These are phyloP conservation scores for Pedinophyceae sp. DNA, from an alignment of 139 green algal species.

Conservation along the genomic window DNA sequence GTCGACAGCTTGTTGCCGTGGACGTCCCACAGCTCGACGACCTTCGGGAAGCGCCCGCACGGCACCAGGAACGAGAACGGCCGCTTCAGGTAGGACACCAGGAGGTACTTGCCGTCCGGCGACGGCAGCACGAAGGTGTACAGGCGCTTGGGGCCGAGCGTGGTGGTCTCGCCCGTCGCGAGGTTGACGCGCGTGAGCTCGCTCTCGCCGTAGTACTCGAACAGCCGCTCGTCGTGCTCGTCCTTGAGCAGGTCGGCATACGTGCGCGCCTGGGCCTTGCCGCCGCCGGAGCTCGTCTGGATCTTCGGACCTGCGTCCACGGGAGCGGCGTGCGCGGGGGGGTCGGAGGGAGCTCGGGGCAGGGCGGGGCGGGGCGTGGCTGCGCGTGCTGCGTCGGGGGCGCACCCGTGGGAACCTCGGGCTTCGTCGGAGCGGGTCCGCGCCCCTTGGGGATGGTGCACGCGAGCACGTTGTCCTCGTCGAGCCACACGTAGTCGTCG, in stretches of 20 bases:
- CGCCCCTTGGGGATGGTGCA: conserved; percentile 26
- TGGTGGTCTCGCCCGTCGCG: conserved; percentile 22
- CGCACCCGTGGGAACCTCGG: background rate
- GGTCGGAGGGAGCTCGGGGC: background rate
- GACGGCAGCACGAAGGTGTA: conserved; percentile 69
- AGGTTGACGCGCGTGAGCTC: conserved; percentile 20
- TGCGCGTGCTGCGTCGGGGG: background rate
- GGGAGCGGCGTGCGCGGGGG: background rate
- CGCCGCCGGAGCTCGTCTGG: conserved; percentile 55
- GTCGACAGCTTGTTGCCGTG: background rate
- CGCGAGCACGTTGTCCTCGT: conserved; percentile 65
- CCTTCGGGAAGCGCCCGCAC: conserved; percentile 77
- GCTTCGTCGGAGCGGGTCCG: conserved; percentile 16
- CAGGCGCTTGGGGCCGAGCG: conserved; percentile 31
- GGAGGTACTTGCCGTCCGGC: conserved; percentile 64
- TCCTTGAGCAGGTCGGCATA: conserved; percentile 87
- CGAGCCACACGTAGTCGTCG: conserved; percentile 52
- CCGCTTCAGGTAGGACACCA: conserved; percentile 67
- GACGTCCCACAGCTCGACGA: conserved; percentile 50
- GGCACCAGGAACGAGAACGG: conserved; percentile 82
- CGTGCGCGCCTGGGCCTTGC: conserved; percentile 67
- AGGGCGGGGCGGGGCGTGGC: no score
- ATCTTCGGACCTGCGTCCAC: conserved; percentile 47
- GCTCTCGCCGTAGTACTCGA: conserved; percentile 70
- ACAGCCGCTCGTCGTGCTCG: conserved; percentile 65